Evolutionary conservation across 169 alveolate species (phyloP), one percentile per base, ranked within the genome.

Genomic region (Plasmodium vivax): DNA sequence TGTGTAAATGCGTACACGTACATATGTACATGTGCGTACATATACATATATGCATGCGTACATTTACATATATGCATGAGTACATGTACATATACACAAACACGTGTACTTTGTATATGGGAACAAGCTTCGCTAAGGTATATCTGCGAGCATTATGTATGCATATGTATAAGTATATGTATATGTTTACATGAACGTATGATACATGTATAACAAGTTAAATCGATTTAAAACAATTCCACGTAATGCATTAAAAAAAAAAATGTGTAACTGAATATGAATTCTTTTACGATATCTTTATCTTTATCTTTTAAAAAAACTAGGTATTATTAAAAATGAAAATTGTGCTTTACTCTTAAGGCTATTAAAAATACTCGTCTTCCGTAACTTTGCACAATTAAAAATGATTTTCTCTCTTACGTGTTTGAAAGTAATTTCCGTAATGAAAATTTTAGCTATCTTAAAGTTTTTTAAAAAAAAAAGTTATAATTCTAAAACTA

Each of bases 371-470:
- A 85, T 51, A 85, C 84, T 75, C 85, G 82, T 79, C 85, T 85
- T 85, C 79, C 77, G 62, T 85, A 27, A 85, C 74, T 32, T 85
- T 54, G 85, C 85, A 85, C 87, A 58, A 75, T 85, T 54, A 74
- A 79, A 38, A 41, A 84, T 84, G 7, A 75, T n/a, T 34, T 85
- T 54, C 47, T 51, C 56, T 54, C 19, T 36, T 32, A 85, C 38
- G 77, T 75, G 19, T 74, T 85, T 84, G 47, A 84, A 45, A 85
- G 41, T 75, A 47, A 14, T 83, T 83, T 83, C 91, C 80, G 36
- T 16, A 54, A 56, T 85, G 80, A 34, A 75, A 75, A 43, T 71
- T 68, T 68, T 68, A 68, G 12, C 16, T 19, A 85, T 74, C 68
- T 56, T 56, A 85, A 51, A 77, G 5, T 27, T 75, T 51, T 71